Evolutionary conservation across 768 basidiomycete genomes (phyloP).

Genomic region (Rhizopogon sp.): DNA sequence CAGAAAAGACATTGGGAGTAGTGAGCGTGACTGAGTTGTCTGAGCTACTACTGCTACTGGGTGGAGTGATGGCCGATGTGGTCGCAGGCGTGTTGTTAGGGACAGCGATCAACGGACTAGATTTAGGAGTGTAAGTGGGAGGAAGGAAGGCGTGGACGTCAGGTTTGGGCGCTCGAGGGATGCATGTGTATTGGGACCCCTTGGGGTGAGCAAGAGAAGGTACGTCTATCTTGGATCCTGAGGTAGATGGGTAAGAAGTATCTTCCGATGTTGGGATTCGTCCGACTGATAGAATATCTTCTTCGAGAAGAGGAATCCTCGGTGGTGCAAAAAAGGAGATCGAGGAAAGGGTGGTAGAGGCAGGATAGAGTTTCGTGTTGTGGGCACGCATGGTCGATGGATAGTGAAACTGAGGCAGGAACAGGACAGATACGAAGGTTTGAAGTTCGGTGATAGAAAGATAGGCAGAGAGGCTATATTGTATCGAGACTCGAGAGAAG

Average conservation of each 20-base stretch:
- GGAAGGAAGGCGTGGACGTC: slow-evolving; percentile 22
- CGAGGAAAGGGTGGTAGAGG: not conserved
- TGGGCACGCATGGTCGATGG: slow-evolving; percentile 1
- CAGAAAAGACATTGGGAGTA: not conserved
- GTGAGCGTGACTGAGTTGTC: not conserved
- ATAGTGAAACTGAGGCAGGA: slow-evolving; percentile 6
- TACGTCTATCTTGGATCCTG: slow-evolving; percentile 8
- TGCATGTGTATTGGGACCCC: slow-evolving; percentile 8
- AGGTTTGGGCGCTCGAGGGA: slow-evolving; percentile 23
- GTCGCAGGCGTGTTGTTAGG: slow-evolving; percentile 25
- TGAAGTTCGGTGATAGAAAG: not conserved
- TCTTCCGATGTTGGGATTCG: slow-evolving; percentile 13
- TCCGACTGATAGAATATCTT: slow-evolving; percentile 14
- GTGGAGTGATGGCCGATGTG: not conserved
- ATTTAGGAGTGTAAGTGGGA: slow-evolving; percentile 16
- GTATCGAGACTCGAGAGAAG: not conserved
- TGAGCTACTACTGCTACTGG: not conserved
- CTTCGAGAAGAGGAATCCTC: slow-evolving; percentile 11
- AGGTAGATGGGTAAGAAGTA: not conserved
- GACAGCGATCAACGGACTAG: slow-evolving; percentile 11
- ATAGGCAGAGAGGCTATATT: not conserved
- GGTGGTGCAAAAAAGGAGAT: slow-evolving; percentile 5
- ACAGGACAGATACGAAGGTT: not conserved
- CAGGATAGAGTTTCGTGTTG: slow-evolving; percentile 6
- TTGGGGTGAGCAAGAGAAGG: slow-evolving; percentile 6